A percentile compares a stretch with the other conserved stretches of the same genome.
Evolutionary conservation across 306 rosid species (phyloP).

Genomic region (Luffa acutangula): DNA sequence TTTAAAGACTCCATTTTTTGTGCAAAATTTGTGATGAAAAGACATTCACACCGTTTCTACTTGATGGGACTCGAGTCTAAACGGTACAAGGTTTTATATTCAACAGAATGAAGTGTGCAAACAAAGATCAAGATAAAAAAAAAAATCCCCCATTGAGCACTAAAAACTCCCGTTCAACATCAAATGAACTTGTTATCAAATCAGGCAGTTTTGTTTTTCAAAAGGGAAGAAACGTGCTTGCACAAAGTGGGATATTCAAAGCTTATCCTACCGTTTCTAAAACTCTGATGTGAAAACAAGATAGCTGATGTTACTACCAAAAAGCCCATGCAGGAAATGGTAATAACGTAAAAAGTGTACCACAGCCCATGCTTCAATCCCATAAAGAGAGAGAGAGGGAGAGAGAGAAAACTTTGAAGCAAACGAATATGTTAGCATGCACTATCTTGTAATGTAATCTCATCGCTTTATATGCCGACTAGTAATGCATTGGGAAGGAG

Average conservation of each 20-base stretch:
- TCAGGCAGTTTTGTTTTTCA: neutral
- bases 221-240: neutral
- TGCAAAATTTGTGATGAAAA: neutral
- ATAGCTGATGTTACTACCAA: neutral
- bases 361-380: conserved; percentile 10
- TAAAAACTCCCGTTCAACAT: neutral
- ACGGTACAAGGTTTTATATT: neutral
- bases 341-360: conserved; percentile 1
- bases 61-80: neutral
- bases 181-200: neutral
- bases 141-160: neutral
- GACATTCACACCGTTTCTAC: neutral
- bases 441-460: conserved; percentile 1
- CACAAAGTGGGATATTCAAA: neutral
- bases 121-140: neutral
- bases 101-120: neutral
- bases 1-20: neutral
- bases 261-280: neutral
- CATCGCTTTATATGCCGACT: conserved; percentile 1
- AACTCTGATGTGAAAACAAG: neutral
- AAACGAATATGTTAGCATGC: conserved; percentile 2
- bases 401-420: neutral
- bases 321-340: neutral
- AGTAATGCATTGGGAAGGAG: neutral
- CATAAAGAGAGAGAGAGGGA: neutral